Conservation (phyloP, 2,329 filamentous ascomycete genomes). For the Cladophialophora psammophila region DNA sequence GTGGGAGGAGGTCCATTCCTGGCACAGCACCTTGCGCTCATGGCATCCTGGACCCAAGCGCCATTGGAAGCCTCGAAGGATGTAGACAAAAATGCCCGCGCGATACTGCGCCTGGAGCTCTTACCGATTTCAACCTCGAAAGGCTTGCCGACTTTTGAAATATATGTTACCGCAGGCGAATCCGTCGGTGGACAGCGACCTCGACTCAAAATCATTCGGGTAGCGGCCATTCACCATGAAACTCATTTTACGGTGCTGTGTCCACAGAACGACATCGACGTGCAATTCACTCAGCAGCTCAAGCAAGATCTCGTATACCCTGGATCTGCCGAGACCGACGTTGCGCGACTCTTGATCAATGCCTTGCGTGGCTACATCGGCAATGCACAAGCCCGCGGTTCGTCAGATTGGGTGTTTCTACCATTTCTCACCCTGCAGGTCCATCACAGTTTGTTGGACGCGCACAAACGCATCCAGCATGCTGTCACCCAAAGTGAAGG, state of each 20-base stretch:
- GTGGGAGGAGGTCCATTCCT: constrained; percentile 21
- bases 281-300: constrained; percentile 22
- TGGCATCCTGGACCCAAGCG: constrained; percentile 17
- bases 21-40: constrained; percentile 24
- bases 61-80: background rate
- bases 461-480: background rate
- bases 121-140: constrained; percentile 7
- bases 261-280: constrained; percentile 23
- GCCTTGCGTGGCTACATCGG: constrained; percentile 19
- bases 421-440: constrained; percentile 28
- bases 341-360: background rate
- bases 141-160: constrained; percentile 26
- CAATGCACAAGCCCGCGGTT: constrained; percentile 9
- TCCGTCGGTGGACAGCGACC: constrained; percentile 9
- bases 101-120: constrained; percentile 29
- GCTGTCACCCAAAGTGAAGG: background rate
- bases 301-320: constrained; percentile 29
- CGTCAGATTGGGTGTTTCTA: constrained; percentile 31
- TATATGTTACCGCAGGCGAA: constrained; percentile 23
- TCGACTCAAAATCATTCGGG: constrained; percentile 17
- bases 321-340: constrained; percentile 2
- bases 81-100: constrained; percentile 10
- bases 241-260: constrained; percentile 24
- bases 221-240: constrained; percentile 29
- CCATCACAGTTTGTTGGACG: constrained; percentile 7